Percentiles rank a stretch among this genome's conserved stretches.
These are phyloP conservation scores for Picochlorum sp. DNA, from an alignment of 139 green algal species.

Conservation along the genomic window DNA sequence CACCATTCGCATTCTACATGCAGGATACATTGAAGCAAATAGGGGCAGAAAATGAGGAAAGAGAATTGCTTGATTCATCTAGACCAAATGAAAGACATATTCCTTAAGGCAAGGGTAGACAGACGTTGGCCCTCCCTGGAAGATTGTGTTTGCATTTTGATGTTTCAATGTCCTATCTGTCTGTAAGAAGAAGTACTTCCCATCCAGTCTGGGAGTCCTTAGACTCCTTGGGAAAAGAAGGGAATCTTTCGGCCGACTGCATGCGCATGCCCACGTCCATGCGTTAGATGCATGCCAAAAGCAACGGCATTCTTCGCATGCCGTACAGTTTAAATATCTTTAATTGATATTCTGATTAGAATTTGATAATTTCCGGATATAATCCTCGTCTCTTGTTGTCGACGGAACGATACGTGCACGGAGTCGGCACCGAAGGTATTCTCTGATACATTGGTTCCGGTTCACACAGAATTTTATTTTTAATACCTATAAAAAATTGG, in stretches of 20 bases:
- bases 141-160: no score
- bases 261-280: not conserved
- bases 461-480: no score
- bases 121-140: no score
- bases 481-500: no score
- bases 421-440: no score
- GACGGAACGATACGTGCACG: no score
- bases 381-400: no score
- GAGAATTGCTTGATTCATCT: constrained; percentile 33
- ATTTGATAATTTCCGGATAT: no score
- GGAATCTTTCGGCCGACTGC: not conserved
- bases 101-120: constrained; percentile 24
- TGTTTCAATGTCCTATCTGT: not conserved
- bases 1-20: constrained; percentile 80
- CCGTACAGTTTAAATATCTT: not conserved
- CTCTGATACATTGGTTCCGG: no score
- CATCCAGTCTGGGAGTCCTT: no score
- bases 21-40: constrained; percentile 41
- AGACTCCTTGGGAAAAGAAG: not conserved
- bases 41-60: constrained; percentile 43
- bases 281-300: not conserved
- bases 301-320: not conserved
- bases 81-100: constrained; percentile 65
- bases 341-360: not conserved
- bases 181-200: not conserved